Evolutionary conservation across 306 rosid genomes (phyloP), one percentile per base, ranked within the genome.

Genomic region (Cercis canadensis): DNA sequence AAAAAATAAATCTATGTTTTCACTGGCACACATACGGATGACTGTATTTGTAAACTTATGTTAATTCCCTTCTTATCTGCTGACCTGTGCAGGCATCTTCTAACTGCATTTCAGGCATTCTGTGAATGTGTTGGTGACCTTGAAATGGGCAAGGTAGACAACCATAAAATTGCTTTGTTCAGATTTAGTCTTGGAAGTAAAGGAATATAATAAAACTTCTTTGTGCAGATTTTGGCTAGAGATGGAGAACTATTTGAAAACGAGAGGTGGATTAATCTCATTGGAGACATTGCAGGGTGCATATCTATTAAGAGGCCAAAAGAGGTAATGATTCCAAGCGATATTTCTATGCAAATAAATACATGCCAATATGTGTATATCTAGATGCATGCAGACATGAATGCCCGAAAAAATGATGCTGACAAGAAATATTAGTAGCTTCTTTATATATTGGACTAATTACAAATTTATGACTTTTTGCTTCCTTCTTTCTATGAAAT

Each of bases 41-140:
- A 19, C 44, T 45, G 44, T 40, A 10, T 50, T 47, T 57, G 52
- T 71, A 52, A 54, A 50, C 36, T 34, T 18, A 8, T 72, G 31
- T 59, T 51, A 60, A 41, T 37, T 67, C 44, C 52, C 50, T 64
- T 75, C 58, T 71, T 64, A 5, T 60, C 13, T 37, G 45, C 65
- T 57, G 69, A 61, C 53, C 72, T 73, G 63, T 66, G 84, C 84
- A 94, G 98, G 89, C 89, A 87, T 67, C 97, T 94, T 84, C 84
- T 90, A 71, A 75, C 87, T 74, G 98, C 98, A 70, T 94, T 94
- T 70, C 97, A 89, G 84, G 95, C 97, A 39, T 90, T 94, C 80
- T 94, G 98, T 80, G 98, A 94, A 72, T 94, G 98, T 75, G 97
- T 90, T 76, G 97, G 98, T 72, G 98, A 94, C 81, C 91, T 94